Evolutionary conservation across 2,329 filamentous ascomycete species (phyloP).

Genomic region (Botryosphaeria dothidea): DNA sequence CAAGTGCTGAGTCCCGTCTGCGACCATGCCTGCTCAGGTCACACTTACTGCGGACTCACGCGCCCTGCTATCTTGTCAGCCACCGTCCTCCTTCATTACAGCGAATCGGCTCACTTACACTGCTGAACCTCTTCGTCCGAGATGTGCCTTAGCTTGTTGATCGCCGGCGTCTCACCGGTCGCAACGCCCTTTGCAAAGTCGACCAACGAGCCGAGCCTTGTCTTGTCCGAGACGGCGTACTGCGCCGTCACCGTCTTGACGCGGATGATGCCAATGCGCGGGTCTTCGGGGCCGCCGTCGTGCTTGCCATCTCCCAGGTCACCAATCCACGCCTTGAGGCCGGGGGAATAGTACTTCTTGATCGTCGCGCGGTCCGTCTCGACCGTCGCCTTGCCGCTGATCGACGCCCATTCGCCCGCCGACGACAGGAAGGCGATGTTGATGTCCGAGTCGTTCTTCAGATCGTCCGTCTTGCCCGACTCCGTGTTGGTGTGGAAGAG

Average conservation of each 20-base stretch:
- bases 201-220: conserved; percentile 62
- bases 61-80: conserved; percentile 18
- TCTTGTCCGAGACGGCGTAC: conserved; percentile 66
- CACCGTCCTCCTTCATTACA: not conserved
- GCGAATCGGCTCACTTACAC: conserved; percentile 11
- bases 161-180: conserved; percentile 68
- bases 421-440: conserved; percentile 79
- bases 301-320: conserved; percentile 78
- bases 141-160: conserved; percentile 78
- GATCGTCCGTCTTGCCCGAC: conserved; percentile 82
- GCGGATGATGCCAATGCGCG: conserved; percentile 77
- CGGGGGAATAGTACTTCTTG: conserved; percentile 67
- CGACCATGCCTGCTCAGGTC: not conserved
- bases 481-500: conserved; percentile 92
- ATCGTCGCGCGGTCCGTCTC: conserved; percentile 69
- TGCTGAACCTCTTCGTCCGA: conserved; percentile 62
- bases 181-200: conserved; percentile 76
- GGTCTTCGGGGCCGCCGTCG: conserved; percentile 78
- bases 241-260: conserved; percentile 72
- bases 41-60: conserved; percentile 9
- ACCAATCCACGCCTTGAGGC: conserved; percentile 81
- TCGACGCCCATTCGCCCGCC: conserved; percentile 81
- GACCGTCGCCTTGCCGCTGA: conserved; percentile 72
- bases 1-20: not conserved
- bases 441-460: conserved; percentile 69